Evolutionary conservation across 2,329 filamentous ascomycete species (phyloP).

Genomic region (Bipolaris gigantea): DNA sequence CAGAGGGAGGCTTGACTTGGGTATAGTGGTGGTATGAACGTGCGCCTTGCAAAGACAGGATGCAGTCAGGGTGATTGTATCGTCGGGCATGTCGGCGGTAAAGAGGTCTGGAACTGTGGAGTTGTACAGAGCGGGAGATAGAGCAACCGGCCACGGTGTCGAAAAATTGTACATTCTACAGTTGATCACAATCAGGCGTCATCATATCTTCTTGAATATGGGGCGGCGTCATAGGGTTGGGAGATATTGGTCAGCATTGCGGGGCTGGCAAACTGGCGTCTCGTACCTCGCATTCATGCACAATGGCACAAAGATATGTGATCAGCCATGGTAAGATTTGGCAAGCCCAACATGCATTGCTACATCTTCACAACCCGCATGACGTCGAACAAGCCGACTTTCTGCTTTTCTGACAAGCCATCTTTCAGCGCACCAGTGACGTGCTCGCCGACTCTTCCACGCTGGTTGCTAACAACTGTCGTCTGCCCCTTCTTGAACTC

Average conservation of each 20-base stretch:
- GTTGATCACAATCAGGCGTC: background rate
- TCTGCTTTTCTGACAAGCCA: conserved; percentile 32
- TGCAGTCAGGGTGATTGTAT: conserved; percentile 36
- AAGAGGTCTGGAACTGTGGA: background rate
- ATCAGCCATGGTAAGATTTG: background rate
- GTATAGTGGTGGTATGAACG: conserved; percentile 44
- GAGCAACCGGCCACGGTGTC: background rate
- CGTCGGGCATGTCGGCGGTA: conserved; percentile 14
- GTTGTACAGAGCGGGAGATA: background rate
- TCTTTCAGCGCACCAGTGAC: conserved; percentile 30
- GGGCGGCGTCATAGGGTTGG: background rate
- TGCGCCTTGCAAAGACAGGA: conserved; percentile 54
- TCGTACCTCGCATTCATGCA: conserved; percentile 4
- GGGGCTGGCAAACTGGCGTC: conserved; percentile 13
- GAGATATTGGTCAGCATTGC: conserved; percentile 21
- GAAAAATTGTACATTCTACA: background rate
- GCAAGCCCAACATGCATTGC: background rate
- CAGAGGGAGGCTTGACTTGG: conserved; percentile 47
- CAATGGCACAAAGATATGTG: background rate
- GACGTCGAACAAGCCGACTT: conserved; percentile 32
- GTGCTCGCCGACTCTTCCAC: conserved; percentile 44
- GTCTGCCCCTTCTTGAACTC: conserved; percentile 44
- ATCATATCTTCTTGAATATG: background rate
- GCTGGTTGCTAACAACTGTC: conserved; percentile 50
- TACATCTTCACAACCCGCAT: conserved; percentile 28